These are phyloP conservation scores for Aspergillus uvarum DNA, from an alignment of 2,329 filamentous ascomycete genomes.

Conservation along the genomic window DNA sequence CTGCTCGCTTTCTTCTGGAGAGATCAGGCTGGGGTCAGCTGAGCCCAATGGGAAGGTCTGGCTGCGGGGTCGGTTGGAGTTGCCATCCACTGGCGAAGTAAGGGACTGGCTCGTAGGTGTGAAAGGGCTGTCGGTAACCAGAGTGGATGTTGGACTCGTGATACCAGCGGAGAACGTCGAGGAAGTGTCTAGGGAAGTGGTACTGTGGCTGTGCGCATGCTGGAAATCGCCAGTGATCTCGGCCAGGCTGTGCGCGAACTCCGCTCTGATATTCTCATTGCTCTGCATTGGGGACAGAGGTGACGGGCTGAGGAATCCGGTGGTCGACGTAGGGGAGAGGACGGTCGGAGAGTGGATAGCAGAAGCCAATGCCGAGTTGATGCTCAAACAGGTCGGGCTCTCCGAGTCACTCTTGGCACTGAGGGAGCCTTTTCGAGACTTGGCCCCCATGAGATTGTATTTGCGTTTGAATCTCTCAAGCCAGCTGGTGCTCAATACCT, in stretches of 20 bases:
- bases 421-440: constrained; percentile 54
- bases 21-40: constrained; percentile 53
- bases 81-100: constrained; percentile 49
- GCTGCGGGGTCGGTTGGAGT: constrained; percentile 74
- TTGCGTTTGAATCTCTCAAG: constrained; percentile 95
- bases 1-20: constrained; percentile 52
- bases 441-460: constrained; percentile 61
- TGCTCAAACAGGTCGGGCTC: constrained; percentile 57
- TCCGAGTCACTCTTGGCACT: constrained; percentile 65
- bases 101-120: constrained; percentile 54
- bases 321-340: constrained; percentile 72
- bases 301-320: constrained; percentile 64
- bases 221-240: constrained; percentile 62
- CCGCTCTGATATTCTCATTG: constrained; percentile 66
- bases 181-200: constrained; percentile 63
- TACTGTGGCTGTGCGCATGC: constrained; percentile 65
- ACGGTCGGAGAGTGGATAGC: constrained; percentile 63
- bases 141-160: constrained; percentile 71
- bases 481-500: constrained; percentile 73
- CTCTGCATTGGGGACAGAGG: constrained; percentile 68
- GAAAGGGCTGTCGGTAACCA: constrained; percentile 78
- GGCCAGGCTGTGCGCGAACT: constrained; percentile 58
- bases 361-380: constrained; percentile 55
- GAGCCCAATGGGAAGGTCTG: constrained; percentile 76
- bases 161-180: constrained; percentile 71